Evolutionary conservation across 192 early-diverging fungal species (phyloP).

Genomic region (Phlyctochytrium planicorne): DNA sequence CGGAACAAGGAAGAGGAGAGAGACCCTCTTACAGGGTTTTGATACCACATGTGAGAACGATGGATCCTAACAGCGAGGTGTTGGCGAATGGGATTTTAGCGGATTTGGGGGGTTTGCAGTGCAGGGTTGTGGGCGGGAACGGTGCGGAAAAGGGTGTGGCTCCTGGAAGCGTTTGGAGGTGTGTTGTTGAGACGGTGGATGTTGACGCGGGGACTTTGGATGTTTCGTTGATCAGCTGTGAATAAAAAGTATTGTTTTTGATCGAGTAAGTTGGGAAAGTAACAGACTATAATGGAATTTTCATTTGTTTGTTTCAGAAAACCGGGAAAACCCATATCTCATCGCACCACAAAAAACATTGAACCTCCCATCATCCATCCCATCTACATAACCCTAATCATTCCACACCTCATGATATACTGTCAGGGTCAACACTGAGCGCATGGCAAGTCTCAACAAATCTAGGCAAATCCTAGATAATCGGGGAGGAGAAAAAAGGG

Average conservation of each 20-base stretch:
- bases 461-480: conserved; percentile 39
- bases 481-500: conserved; percentile 3
- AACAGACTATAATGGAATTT: not conserved
- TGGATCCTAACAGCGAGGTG: no score
- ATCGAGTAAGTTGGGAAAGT: not conserved
- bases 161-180: conserved; percentile 9
- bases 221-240: not conserved
- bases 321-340: not conserved
- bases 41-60: not conserved
- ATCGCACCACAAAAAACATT: not conserved
- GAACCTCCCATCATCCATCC: no score
- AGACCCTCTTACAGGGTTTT: conserved; percentile 16
- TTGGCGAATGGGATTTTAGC: conserved; percentile 17
- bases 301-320: not conserved
- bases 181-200: conserved; percentile 28
- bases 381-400: no score
- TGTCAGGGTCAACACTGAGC: conserved; percentile 48
- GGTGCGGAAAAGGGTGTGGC: not conserved
- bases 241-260: not conserved
- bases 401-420: no score
- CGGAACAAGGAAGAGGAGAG: not conserved
- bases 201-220: conserved; percentile 15
- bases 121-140: conserved; percentile 7
- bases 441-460: conserved; percentile 50
- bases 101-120: conserved; percentile 21